Evolutionary conservation across 352 stramenopile genomes (phyloP).

Genomic region (Peronospora destructor): DNA sequence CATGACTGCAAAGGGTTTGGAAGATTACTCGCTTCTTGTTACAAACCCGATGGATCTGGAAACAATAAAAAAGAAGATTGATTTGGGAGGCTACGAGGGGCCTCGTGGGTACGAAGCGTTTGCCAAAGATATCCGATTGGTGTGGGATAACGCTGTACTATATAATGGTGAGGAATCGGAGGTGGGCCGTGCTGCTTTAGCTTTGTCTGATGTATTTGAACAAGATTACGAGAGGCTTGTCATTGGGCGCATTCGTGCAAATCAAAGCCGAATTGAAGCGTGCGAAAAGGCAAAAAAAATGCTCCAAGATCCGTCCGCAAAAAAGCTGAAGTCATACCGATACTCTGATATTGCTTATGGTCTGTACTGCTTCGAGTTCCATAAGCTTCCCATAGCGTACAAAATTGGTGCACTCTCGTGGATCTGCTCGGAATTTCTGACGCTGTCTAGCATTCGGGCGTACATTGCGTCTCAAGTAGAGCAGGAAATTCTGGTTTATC

Average conservation of each 20-base stretch:
- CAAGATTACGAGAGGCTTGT: slow-evolving; percentile 79
- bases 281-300: slow-evolving; percentile 37
- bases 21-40: slow-evolving; percentile 82
- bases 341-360: slow-evolving; percentile 62
- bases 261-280: slow-evolving; percentile 48
- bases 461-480: slow-evolving; percentile 56
- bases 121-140: slow-evolving; percentile 66
- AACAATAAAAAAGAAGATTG: slow-evolving; percentile 76
- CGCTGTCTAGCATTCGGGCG: slow-evolving; percentile 43
- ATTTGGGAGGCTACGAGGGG: slow-evolving; percentile 68
- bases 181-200: slow-evolving; percentile 55
- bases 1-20: slow-evolving; percentile 59
- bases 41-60: slow-evolving; percentile 89
- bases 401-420: slow-evolving; percentile 61
- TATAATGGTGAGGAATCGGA: slow-evolving; percentile 81
- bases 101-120: slow-evolving; percentile 52
- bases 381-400: slow-evolving; percentile 52
- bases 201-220: slow-evolving; percentile 74
- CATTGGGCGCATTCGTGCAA: slow-evolving; percentile 45
- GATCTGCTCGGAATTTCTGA: slow-evolving; percentile 63
- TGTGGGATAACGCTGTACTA: slow-evolving; percentile 76
- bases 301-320: slow-evolving; percentile 18
- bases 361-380: slow-evolving; percentile 63
- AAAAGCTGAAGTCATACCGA: slow-evolving; percentile 28
- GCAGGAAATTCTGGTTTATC: slow-evolving; percentile 45